These are phyloP conservation scores for Brasilioporus rufonigricans DNA, from an alignment of 768 basidiomycete species.

Conservation along the genomic window DNA sequence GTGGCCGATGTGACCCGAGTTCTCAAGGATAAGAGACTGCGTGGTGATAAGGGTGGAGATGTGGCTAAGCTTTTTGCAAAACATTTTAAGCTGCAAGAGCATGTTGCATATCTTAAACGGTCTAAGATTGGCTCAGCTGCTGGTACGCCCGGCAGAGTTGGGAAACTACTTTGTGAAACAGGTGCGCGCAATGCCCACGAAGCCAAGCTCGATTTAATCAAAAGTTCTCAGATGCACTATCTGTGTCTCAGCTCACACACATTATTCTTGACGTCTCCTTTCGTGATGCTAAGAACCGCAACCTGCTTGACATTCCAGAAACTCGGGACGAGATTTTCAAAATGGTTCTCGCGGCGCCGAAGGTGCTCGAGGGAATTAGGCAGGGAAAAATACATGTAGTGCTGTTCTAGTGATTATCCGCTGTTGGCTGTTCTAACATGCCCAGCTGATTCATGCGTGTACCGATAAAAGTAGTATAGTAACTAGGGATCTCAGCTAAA, in stretches of 20 bases:
- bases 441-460: neutral
- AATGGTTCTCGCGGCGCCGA: conserved; percentile 61
- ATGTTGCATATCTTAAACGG: conserved; percentile 75
- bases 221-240: conserved; percentile 57
- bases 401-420: conserved; percentile 51
- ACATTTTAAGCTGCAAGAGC: conserved; percentile 89
- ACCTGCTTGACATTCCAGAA: conserved; percentile 79
- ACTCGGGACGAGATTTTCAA: conserved; percentile 79
- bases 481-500: conserved; percentile 62
- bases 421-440: neutral
- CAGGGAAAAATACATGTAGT: conserved; percentile 79
- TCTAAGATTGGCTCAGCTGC: conserved; percentile 89
- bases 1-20: conserved; percentile 85
- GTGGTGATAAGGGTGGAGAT: conserved; percentile 84
- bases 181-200: conserved; percentile 39
- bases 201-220: conserved; percentile 3
- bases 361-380: conserved; percentile 59
- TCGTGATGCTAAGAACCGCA: conserved; percentile 73
- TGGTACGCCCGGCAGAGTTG: conserved; percentile 89
- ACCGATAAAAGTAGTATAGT: conserved; percentile 12
- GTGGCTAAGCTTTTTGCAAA: conserved; percentile 95
- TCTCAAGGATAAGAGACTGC: conserved; percentile 64
- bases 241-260: conserved; percentile 74
- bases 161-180: conserved; percentile 76
- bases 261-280: conserved; percentile 77